Conservation (phyloP, 2,329 filamentous ascomycete genomes). For the Coniosporium tulheliwenetii region DNA sequence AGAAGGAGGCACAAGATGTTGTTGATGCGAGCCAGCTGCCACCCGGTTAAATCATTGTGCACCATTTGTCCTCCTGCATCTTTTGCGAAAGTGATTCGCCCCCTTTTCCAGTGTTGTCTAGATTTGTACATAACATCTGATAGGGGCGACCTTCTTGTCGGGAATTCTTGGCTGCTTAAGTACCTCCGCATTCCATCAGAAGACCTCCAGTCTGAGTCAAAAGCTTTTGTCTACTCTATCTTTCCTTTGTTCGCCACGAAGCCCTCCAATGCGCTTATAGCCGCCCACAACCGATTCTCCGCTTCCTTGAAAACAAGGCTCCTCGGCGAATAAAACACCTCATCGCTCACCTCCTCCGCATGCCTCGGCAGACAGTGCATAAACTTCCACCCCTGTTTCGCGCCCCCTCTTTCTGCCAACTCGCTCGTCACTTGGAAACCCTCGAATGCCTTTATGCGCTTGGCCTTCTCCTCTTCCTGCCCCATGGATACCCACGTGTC, state of each 20-base stretch:
- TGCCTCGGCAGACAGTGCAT: conserved; percentile 97
- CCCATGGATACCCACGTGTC: conserved; percentile 99
- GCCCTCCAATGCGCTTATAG: conserved; percentile 64
- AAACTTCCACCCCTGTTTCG: conserved; percentile 84
- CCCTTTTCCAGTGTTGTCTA: too few species aligned
- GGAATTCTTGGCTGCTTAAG: too few species aligned
- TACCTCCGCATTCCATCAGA: too few species aligned
- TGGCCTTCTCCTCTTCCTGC: conserved; percentile 71
- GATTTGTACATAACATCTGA: too few species aligned
- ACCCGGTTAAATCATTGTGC: conserved; percentile 48
- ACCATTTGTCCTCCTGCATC: not conserved
- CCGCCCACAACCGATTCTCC: conserved; percentile 87
- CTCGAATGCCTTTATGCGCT: conserved; percentile 64
- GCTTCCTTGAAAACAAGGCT: conserved; percentile 88
- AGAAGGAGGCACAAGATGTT: conserved; percentile 85
- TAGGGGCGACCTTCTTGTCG: too few species aligned
- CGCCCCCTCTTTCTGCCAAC: conserved; percentile 68
- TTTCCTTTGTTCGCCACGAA: conserved; percentile 93
- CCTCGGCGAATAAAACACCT: conserved; percentile 77
- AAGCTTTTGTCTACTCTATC: conserved; percentile 26
- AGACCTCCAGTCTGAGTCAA: too few species aligned
- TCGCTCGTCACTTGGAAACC: conserved; percentile 88
- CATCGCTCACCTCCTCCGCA: conserved; percentile 81
- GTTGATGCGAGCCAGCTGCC: conserved; percentile 90
- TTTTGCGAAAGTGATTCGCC: not conserved